Percentiles rank a stretch among this genome's conserved stretches.
These are phyloP conservation scores for Camelina laxa DNA, from an alignment of 345 rosid species.

Conservation along the genomic window DNA sequence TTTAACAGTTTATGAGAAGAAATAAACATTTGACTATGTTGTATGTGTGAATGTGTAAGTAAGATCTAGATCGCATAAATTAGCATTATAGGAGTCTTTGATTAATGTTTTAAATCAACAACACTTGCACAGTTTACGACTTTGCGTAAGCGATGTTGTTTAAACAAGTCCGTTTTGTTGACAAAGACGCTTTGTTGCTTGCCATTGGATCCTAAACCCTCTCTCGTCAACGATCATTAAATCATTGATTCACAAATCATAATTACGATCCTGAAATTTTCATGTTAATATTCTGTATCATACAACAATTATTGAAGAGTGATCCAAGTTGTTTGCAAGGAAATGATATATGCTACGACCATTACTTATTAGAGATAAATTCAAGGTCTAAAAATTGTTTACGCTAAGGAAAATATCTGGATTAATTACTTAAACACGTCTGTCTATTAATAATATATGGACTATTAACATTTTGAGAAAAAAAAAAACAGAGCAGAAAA, in stretches of 20 bases:
- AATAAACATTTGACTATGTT: background rate
- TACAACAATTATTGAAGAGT: constrained; percentile 13
- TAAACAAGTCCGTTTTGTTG: constrained; percentile 29
- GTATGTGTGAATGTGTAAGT: background rate
- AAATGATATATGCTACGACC: background rate
- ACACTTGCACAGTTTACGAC: constrained; percentile 10
- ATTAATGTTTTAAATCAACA: background rate
- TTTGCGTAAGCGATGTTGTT: constrained; percentile 27
- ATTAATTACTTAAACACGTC: constrained; percentile 6
- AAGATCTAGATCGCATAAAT: constrained; percentile 44
- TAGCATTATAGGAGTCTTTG: constrained; percentile 34
- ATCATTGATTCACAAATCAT: constrained; percentile 33
- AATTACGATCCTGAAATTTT: constrained; percentile 22
- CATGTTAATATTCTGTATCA: constrained; percentile 17
- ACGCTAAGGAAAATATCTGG: background rate
- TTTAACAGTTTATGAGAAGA: constrained; percentile 26
- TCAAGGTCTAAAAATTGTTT: background rate
- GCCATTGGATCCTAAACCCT: constrained; percentile 33
- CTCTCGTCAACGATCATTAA: constrained; percentile 39
- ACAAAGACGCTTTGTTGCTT: constrained; percentile 25
- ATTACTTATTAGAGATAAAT: background rate
- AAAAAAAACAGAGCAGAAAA: background rate
- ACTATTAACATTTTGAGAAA: background rate
- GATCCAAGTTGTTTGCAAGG: background rate
- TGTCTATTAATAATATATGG: background rate